Evolutionary conservation across 73 alveolate genomes (phyloP), one percentile per base, ranked within the genome.

Genomic region (Paramecium octaurelia): DNA sequence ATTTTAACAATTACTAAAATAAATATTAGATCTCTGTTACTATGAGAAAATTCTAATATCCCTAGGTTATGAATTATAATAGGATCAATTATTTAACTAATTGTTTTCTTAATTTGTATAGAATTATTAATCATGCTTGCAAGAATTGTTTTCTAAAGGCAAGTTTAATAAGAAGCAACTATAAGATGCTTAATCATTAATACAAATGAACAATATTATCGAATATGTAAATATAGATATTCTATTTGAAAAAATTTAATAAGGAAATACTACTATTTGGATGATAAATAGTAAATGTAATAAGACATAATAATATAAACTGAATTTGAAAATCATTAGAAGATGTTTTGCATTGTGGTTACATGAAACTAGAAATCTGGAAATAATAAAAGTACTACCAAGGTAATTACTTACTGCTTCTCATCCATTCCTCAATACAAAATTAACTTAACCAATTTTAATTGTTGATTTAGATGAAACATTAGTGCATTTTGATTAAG

Each of bases 391-490:
- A 77, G 10, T 35, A 8, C 21, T 77, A 20, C 75, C 90, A 10
- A 46, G 18, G 27, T 18, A 40, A 29, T 43, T 77, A 43, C 31
- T 43, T 29, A 43, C 43, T 18, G 76, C 91, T 7, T 42, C 70
- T 12, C 29, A 31, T 21, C 91, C 91, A 44, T 80, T 80, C 16
- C 35, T 80, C 0, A 80, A 44, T 80, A 46, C 43, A 20, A 80
- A 42, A 14, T 44, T 80, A 80, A 48, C 1, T 18, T 18, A 40
- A 11, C 91, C 91, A 11, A 80, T 80, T 8, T 80, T 80, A 64
- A 42, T 46, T 11, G 46, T 80, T 24, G 91, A 80, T 80, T 80
- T 80, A 48, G 91, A 80, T 44, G 91, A 80, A 46, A 80, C 91
- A 1, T 43, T 80, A 80, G 91, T 80, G 1, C 91, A 80, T 80